Percentiles rank a stretch among this genome's conserved stretches.
phyloP scores from a whole-genome alignment of 257 asterid species.

The Solanum chilense region DNA sequence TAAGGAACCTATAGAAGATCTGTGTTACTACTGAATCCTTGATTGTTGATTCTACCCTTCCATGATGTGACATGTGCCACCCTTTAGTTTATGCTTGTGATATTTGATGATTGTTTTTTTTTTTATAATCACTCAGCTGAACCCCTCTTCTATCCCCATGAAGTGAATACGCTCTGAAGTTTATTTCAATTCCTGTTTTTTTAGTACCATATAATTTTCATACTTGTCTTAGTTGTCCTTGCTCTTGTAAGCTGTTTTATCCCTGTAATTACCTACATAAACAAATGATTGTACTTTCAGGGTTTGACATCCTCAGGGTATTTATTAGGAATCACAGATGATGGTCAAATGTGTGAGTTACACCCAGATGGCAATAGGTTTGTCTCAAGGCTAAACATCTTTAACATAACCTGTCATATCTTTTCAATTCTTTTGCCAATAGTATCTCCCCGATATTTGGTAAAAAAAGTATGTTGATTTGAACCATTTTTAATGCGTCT shows the following conservation, averaged over 20 bases:
- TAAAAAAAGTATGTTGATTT: neutral
- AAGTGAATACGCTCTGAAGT: neutral
- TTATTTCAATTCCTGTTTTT: neutral
- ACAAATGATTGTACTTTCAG: conserved; percentile 23
- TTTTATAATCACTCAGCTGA: neutral
- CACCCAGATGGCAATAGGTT: conserved; percentile 99
- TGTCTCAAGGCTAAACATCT: neutral
- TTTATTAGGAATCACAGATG: conserved; percentile 54
- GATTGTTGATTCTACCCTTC: neutral
- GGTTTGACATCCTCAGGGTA: conserved; percentile 74
- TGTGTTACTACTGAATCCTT: neutral
- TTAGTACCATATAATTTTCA: neutral
- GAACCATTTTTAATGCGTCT: neutral
- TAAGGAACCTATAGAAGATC: neutral
- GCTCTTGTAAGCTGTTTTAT: neutral
- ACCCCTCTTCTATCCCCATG: neutral
- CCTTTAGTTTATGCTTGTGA: neutral
- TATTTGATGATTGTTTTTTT: neutral
- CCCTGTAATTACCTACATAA: neutral
- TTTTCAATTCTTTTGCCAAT: neutral
- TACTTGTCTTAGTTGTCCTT: neutral
- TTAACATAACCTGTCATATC: neutral
- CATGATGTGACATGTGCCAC: neutral
- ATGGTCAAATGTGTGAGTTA: conserved; percentile 80
- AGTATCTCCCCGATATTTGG: neutral